Evolutionary conservation across 495 filamentous ascomycete species (phyloP).

Genomic region (Lasiosphaeria miniovina): DNA sequence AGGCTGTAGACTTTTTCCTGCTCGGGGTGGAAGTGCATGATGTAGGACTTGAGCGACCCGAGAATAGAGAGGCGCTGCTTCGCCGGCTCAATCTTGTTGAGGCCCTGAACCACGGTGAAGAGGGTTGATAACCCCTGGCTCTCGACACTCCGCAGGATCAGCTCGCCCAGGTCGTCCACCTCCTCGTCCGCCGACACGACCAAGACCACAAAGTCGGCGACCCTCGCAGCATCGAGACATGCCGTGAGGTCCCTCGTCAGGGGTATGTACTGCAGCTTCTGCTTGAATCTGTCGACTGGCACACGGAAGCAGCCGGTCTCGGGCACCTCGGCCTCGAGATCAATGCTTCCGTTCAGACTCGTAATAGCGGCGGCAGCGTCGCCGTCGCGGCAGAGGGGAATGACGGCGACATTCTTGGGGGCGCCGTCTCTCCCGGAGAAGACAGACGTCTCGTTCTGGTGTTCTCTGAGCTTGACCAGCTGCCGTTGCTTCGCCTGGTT

Average conservation of each 20-base stretch:
- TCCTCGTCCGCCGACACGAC: slow-evolving; percentile 76
- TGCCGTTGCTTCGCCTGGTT: slow-evolving; percentile 90
- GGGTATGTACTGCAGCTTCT: slow-evolving; percentile 80
- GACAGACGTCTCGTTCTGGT: slow-evolving; percentile 68
- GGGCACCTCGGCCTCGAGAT: slow-evolving; percentile 67
- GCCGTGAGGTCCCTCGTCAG: slow-evolving; percentile 66
- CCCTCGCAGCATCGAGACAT: slow-evolving; percentile 78
- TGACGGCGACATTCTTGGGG: slow-evolving; percentile 85
- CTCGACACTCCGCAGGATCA: slow-evolving; percentile 80
- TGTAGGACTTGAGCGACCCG: slow-evolving; percentile 80
- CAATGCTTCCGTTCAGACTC: slow-evolving; percentile 72
- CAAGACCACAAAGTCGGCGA: slow-evolving; percentile 86
- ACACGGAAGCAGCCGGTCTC: slow-evolving; percentile 56
- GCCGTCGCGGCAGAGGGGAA: slow-evolving; percentile 73
- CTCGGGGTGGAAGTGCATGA: slow-evolving; percentile 86
- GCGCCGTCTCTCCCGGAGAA: slow-evolving; percentile 84
- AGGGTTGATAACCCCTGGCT: slow-evolving; percentile 90
- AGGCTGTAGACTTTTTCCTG: slow-evolving; percentile 84
- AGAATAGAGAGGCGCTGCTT: slow-evolving; percentile 75
- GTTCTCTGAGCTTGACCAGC: slow-evolving; percentile 73
- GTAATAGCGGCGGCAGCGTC: slow-evolving; percentile 64
- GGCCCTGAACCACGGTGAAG: slow-evolving; percentile 71
- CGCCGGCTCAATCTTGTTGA: slow-evolving; percentile 70
- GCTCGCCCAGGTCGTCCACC: slow-evolving; percentile 77
- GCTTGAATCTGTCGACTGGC: slow-evolving; percentile 84